Evolutionary conservation across 1,139 yeast species (phyloP), one percentile per base, ranked within the genome.

Genomic region (Protomyces gravidus): DNA sequence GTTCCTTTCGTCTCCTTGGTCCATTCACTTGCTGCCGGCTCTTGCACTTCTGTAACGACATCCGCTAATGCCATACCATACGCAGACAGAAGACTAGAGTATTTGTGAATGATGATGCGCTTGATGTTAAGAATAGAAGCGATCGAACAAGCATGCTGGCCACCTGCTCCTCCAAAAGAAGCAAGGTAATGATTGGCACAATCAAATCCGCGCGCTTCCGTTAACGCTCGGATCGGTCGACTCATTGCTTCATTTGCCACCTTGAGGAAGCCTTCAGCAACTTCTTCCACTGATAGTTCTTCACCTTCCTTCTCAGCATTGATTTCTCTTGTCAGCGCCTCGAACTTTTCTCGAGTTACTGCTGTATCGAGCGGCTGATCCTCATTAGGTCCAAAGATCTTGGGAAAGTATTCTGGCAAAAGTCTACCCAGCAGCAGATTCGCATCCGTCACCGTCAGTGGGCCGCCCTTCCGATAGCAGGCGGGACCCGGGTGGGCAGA

Each of bases 401-500:
- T 75, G 5, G 83, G 83, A 67, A 80, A 80, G 57, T 71, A 74
- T 19, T 76, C 78, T 0, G 81, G 80, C 23, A 78, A 67, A 33
- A 80, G 75, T 53, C 82, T 70, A 2, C 84, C 83, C 13, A 79
- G 70, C 63, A 78, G 73, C 58, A 80, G 66, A 61, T 80, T 80
- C 9, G 84, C 84, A 67, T 80, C 83, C 1, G 83, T 80, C 9
- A 80, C 76, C 0, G 83, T 80, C 55, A 80, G 68, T 0, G 83
- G 83, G 11, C 83, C 83, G 3, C 81, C 82, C 63, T 80, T 80
- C 50, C 82, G 70, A 65, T 80, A 80, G 66, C 83, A 80, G 1
- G 82, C 82, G 0, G 83, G 84, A 5, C 83, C 83, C 1, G 83
- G 83, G 64, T 80, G 82, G 2, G 83, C 80, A 33, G 80, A 72